A percentile compares a stretch with the other conserved stretches of the same genome.
These are phyloP conservation scores for Dactylellina drechsleri DNA, from an alignment of 2,329 filamentous ascomycete genomes.

Conservation along the genomic window DNA sequence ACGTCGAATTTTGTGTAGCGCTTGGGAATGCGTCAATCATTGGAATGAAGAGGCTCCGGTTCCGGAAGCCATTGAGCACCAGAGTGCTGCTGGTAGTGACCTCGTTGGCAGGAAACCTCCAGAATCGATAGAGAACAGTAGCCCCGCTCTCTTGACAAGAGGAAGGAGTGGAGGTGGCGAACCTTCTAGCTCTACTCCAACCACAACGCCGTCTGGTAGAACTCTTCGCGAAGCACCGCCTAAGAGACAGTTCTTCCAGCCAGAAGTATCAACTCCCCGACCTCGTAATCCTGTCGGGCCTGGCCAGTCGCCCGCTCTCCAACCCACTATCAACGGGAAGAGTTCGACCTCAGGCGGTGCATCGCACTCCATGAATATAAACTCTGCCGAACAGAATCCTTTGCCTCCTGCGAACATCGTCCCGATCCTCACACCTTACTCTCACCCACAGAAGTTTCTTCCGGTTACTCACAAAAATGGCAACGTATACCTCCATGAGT, in stretches of 20 bases:
- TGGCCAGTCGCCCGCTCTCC: slow-evolving; percentile 59
- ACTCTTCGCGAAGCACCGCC: slow-evolving; percentile 77
- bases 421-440: slow-evolving; percentile 57
- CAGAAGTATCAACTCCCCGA: slow-evolving; percentile 69
- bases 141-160: slow-evolving; percentile 65
- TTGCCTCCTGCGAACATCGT: slow-evolving; percentile 58
- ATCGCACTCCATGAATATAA: slow-evolving; percentile 54
- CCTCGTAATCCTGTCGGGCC: slow-evolving; percentile 54
- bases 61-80: slow-evolving; percentile 84
- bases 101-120: slow-evolving; percentile 77
- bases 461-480: neutral
- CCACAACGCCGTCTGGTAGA: slow-evolving; percentile 51
- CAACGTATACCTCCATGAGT: too few species aligned
- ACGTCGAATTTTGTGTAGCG: slow-evolving; percentile 60
- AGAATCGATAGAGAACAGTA: slow-evolving; percentile 62
- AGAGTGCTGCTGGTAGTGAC: slow-evolving; percentile 80
- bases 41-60: slow-evolving; percentile 84
- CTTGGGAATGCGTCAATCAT: slow-evolving; percentile 82
- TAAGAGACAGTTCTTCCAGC: slow-evolving; percentile 84
- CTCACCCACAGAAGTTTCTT: slow-evolving; percentile 26
- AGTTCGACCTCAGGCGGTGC: neutral
- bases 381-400: slow-evolving; percentile 27
- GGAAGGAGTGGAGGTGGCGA: slow-evolving; percentile 70
- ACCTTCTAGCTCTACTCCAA: slow-evolving; percentile 67
- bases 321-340: slow-evolving; percentile 30